These are phyloP conservation scores for Pontederia paniculata DNA, from an alignment of 176 grass and related monocot genomes.

Conservation along the genomic window DNA sequence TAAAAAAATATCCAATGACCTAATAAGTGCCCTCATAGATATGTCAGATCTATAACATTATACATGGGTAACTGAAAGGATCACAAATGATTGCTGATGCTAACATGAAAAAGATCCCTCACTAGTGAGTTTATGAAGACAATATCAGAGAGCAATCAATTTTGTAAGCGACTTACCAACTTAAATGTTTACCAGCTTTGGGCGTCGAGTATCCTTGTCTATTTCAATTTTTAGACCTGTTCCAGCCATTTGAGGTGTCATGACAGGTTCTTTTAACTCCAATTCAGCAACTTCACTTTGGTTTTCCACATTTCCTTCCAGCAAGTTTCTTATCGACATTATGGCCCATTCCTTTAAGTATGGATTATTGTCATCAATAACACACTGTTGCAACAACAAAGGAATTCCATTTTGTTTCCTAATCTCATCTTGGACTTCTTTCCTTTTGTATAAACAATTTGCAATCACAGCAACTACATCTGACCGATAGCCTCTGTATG, in stretches of 20 bases:
- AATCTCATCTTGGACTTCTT: constrained; percentile 65
- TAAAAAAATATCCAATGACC: too few species aligned
- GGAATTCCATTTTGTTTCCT: constrained; percentile 45
- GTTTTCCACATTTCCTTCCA: constrained; percentile 81
- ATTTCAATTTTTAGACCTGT: constrained; percentile 74
- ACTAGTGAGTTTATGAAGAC: too few species aligned
- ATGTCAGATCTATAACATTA: too few species aligned
- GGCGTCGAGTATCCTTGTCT: constrained; percentile 45
- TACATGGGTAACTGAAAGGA: too few species aligned
- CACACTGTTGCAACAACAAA: constrained; percentile 77
- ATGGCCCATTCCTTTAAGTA: constrained; percentile 88
- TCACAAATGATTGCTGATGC: too few species aligned
- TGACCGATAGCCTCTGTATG: constrained; percentile 76
- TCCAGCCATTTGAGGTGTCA: constrained; percentile 56
- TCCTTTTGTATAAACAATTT: constrained; percentile 61
- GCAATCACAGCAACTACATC: constrained; percentile 68
- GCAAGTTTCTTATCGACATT: constrained; percentile 61
- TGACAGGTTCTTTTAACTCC: constrained; percentile 64
- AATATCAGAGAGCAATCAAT: neutral
- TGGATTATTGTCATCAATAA: constrained; percentile 80
- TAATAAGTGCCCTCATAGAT: too few species aligned
- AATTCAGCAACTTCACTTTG: constrained; percentile 56
- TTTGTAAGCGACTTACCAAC: constrained; percentile 25
- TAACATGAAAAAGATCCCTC: too few species aligned
- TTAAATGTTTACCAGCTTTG: constrained; percentile 71